Evolutionary conservation across 805 yeast species (phyloP).

Genomic region (Wickerhamiella vanderwaltii): DNA sequence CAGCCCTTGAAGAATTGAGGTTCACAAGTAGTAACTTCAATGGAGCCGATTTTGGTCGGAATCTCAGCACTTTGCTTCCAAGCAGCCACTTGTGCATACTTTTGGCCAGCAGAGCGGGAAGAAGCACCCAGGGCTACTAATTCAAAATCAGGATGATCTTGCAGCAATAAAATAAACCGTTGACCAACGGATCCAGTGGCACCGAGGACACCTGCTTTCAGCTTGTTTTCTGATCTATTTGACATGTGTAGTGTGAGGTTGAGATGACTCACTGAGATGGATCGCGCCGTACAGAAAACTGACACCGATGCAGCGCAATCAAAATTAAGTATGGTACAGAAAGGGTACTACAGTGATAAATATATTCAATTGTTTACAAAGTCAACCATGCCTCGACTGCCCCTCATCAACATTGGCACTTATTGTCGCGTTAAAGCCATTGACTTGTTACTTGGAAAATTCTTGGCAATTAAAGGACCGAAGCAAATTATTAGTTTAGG

Average conservation of each 20-base stretch:
- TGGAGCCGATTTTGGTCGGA: conserved; percentile 52
- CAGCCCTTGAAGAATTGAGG: conserved; percentile 71
- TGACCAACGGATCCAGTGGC: conserved; percentile 99
- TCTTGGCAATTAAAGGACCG: conserved; percentile 24
- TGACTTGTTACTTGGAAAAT: conserved; percentile 32
- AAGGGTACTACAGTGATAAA: conserved; percentile 37
- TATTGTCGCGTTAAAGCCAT: conserved; percentile 39
- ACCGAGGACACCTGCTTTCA: conserved; percentile 69
- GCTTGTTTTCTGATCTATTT: background rate
- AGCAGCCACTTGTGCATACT: conserved; percentile 69
- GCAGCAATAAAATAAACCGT: conserved; percentile 73
- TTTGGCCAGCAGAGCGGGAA: conserved; percentile 82
- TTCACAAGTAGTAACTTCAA: conserved; percentile 67
- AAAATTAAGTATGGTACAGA: conserved; percentile 34
- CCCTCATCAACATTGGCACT: conserved; percentile 53
- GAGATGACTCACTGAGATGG: conserved; percentile 13
- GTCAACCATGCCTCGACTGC: conserved; percentile 33
- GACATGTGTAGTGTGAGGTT: background rate
- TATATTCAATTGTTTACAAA: conserved; percentile 20
- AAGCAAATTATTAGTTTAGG: conserved; percentile 56
- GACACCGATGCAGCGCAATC: conserved; percentile 51
- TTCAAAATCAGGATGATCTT: conserved; percentile 84
- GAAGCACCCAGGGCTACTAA: conserved; percentile 84
- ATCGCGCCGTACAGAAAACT: conserved; percentile 38
- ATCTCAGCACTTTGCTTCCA: conserved; percentile 88